Evolutionary conservation across 768 basidiomycete genomes (phyloP).

Genomic region (Russula brevipes): DNA sequence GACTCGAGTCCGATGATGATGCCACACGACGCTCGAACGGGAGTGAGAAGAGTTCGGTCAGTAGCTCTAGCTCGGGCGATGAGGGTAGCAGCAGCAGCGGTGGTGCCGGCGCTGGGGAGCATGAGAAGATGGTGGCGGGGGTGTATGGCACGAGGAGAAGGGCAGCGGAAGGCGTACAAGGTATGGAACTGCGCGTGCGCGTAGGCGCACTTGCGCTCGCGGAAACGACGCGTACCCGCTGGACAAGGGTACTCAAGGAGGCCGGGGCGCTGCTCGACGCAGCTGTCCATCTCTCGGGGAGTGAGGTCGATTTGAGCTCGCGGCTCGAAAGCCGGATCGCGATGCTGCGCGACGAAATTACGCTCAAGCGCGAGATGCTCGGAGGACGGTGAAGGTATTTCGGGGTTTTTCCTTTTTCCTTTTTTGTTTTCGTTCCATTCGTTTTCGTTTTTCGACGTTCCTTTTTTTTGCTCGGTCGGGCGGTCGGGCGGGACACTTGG

Average conservation of each 20-base stretch:
- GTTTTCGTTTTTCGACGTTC: background rate
- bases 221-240: constrained; percentile 29
- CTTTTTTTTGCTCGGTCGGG: background rate
- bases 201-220: constrained; percentile 17
- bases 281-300: constrained; percentile 45
- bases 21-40: background rate
- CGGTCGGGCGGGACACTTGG: background rate
- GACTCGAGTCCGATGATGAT: constrained; percentile 17
- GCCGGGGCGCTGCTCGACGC: constrained; percentile 49
- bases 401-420: no score
- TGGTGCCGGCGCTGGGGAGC: background rate
- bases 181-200: constrained; percentile 4
- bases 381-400: constrained; percentile 17
- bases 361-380: constrained; percentile 49
- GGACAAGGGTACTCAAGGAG: constrained; percentile 45
- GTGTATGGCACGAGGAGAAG: background rate
- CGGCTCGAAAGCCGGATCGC: constrained; percentile 64
- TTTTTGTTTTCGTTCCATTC: background rate
- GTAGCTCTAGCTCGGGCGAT: constrained; percentile 12
- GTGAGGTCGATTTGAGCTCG: constrained; percentile 56
- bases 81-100: constrained; percentile 17
- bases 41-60: background rate
- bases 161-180: background rate
- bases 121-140: background rate
- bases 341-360: constrained; percentile 69